Base-by-base conservation (phyloP, 805 yeast species). In the Schizosaccharomyces lindneri region DNA sequence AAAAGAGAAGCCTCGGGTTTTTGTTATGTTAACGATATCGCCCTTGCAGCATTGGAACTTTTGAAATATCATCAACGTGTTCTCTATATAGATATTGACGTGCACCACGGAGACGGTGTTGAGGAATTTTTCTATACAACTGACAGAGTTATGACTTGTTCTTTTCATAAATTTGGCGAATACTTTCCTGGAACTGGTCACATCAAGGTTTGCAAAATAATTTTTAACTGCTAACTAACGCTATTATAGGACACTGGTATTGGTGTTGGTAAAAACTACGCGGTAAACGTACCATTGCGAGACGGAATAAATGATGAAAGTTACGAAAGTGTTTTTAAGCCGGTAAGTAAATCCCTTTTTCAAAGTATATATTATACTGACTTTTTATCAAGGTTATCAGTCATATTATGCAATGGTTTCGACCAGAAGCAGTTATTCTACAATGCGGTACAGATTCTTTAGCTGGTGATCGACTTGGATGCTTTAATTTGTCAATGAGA, bases 391-490 rank as follows among this genome's bases (percentile, higher is more conserved):
- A 48, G 55, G 24, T 70, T 24, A 83, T 90, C 78, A 86, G 84
- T 65, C 95, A 94, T n/a, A 79, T 90, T 62, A 87, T 90, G 70
- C 82, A 85, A 59, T 85, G 87, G 76, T 90, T 84, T 73, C 90
- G 85, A 71, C 98, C 98, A 4, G 83, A 95, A 11, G 97, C 95
- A 1, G 88, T 90, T 39, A 96, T 90, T 1, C 85, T 88, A 68
- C 98, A 90, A 73, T 88, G 97, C 74, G 98, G 98, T 62, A 97
- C 97, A 39, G 98, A 90, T 70, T 87, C 96, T 2, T 75, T 90
- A 57, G 93, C 95, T 1, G 87, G 89, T 64, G 98, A 90, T 71
- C 79, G 97, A 64, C 74, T 90, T 60, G 98, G 98, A 6, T 85
- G 95, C 72, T 93, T 90, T 77, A 90, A 90, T 71, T 74, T 90